These are phyloP conservation scores for Lagenaria siceraria DNA, from an alignment of 306 rosid species.

Conservation along the genomic window DNA sequence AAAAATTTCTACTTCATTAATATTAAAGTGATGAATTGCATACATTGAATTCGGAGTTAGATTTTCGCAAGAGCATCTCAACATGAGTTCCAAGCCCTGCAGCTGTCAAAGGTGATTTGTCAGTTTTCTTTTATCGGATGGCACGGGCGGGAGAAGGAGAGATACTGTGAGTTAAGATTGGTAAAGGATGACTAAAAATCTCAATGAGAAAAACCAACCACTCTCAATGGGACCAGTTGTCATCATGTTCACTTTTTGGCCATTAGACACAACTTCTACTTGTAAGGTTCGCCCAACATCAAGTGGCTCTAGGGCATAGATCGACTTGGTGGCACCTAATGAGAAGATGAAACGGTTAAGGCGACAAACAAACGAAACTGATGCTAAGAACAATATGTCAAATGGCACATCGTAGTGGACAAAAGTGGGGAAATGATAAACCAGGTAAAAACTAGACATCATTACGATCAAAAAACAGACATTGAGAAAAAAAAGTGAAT, in stretches of 20 bases:
- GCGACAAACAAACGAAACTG: background rate
- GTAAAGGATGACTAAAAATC: background rate
- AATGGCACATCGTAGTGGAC: background rate
- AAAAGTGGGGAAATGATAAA: background rate
- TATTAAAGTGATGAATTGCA: conserved; percentile 15
- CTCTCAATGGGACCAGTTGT: conserved; percentile 60
- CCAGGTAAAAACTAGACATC: background rate
- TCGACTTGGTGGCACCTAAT: conserved; percentile 56
- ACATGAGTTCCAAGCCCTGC: conserved; percentile 58
- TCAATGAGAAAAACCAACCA: conserved; percentile 40
- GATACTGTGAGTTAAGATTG: background rate
- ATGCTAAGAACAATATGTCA: background rate
- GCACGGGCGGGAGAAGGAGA: background rate
- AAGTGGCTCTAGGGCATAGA: conserved; percentile 83
- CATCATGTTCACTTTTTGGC: conserved; percentile 42
- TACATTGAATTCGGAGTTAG: conserved; percentile 77
- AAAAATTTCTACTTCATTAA: too few species aligned
- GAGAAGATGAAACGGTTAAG: conserved; percentile 8
- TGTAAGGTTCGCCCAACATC: conserved; percentile 84
- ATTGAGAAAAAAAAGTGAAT: background rate
- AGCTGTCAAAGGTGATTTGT: conserved; percentile 39
- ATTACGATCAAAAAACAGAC: background rate
- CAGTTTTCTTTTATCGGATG: conserved; percentile 14
- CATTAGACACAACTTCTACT: conserved; percentile 58
- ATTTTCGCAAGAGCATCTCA: conserved; percentile 64